Evolutionary conservation across 2,329 filamentous ascomycete species (phyloP).

Genomic region (Botryotinia calthae): DNA sequence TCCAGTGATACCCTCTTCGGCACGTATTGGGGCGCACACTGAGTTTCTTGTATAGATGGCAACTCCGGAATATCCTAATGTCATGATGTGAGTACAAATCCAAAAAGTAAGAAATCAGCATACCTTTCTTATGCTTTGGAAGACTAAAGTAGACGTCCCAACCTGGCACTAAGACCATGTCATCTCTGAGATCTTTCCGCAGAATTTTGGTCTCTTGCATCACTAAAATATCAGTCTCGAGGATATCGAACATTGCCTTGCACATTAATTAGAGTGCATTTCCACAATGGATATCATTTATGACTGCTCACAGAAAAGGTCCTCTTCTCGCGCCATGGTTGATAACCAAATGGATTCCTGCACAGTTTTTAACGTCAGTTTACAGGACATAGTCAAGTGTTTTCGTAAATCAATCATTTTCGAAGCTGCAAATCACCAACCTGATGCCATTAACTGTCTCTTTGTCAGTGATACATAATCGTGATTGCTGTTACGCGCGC

Average conservation of each 20-base stretch:
- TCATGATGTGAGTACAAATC: slow-evolving; percentile 14
- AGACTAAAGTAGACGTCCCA: slow-evolving; percentile 98
- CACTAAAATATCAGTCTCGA: slow-evolving; percentile 88
- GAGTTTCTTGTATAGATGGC: slow-evolving; percentile 91
- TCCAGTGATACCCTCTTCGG: slow-evolving; percentile 92
- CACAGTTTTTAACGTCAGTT: background rate
- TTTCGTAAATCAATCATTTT: background rate
- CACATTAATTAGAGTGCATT: slow-evolving; percentile 5
- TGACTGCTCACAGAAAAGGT: slow-evolving; percentile 59
- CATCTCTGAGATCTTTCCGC: slow-evolving; percentile 83
- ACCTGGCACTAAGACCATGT: slow-evolving; percentile 91
- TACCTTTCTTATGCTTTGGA: slow-evolving; percentile 89
- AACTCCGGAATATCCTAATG: slow-evolving; percentile 85
- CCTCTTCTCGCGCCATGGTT: slow-evolving; percentile 73
- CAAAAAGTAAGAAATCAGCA: slow-evolving; percentile 8
- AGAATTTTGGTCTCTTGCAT: slow-evolving; percentile 98
- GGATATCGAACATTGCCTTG: slow-evolving; percentile 87
- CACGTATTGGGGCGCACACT: slow-evolving; percentile 79
- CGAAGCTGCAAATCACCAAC: slow-evolving; percentile 42
- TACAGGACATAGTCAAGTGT: background rate
- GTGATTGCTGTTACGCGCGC: slow-evolving; percentile 26
- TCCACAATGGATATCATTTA: background rate
- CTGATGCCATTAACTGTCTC: slow-evolving; percentile 73
- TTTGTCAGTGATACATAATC: slow-evolving; percentile 22
- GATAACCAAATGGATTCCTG: slow-evolving; percentile 80